Conservation (phyloP, 768 basidiomycete genomes). For the Dacryopinax spathularia region DNA sequence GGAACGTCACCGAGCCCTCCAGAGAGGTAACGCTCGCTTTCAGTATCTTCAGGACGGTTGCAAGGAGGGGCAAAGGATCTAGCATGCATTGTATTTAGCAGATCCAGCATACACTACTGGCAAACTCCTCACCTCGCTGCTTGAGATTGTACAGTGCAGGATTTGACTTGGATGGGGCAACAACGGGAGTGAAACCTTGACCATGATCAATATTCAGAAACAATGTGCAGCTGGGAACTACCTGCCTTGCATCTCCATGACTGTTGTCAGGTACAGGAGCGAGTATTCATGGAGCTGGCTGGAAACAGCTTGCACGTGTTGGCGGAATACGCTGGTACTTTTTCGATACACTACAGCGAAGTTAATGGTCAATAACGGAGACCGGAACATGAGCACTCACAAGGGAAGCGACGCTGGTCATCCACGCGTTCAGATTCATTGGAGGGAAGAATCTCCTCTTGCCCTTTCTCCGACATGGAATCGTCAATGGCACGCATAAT, state of each 20-base stretch:
- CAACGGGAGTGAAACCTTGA: background rate
- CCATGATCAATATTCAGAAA: background rate
- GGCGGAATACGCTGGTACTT: conserved; percentile 10
- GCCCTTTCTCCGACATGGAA: background rate
- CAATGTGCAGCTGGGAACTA: background rate
- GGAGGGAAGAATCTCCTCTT: background rate
- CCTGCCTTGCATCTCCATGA: conserved; percentile 12
- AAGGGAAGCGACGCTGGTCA: conserved; percentile 11
- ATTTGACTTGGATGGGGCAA: conserved; percentile 10
- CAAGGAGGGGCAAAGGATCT: conserved; percentile 5
- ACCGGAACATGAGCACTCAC: conserved; percentile 12
- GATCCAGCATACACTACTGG: background rate
- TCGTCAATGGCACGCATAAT: background rate
- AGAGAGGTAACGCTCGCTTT: conserved; percentile 6
- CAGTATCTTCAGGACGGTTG: conserved; percentile 10
- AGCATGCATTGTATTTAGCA: background rate
- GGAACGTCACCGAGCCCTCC: conserved; percentile 15
- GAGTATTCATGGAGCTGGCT: conserved; percentile 13
- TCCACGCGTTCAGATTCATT: background rate
- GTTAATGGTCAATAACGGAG: background rate
- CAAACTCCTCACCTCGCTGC: conserved; percentile 29
- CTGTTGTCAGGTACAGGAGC: conserved; percentile 12
- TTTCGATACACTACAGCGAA: background rate
- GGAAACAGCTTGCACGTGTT: conserved; percentile 12
- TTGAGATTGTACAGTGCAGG: conserved; percentile 17